Base-by-base conservation (phyloP, 768 basidiomycete genomes). In the Sarcomyxa edulis region DNA sequence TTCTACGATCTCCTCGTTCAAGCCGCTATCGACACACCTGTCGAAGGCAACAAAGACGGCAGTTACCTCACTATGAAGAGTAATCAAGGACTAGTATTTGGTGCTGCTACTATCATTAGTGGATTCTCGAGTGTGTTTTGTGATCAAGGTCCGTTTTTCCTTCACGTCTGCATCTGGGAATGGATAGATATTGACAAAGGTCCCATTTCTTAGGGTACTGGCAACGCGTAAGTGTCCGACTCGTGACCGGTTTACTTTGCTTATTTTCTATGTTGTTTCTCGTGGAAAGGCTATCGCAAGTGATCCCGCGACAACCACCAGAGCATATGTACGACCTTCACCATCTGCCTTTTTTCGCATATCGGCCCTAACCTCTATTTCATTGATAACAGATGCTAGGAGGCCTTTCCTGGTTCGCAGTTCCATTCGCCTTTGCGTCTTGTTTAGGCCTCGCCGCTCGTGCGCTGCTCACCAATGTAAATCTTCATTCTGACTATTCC, bases 61-160 rank as follows among this genome's bases (percentile, higher is more conserved):
- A 72, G 70, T 36, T 78, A 77, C 46, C 42, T 76, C 23, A 78
- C 77, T 0, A 71, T 79, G 69, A 73, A 73, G 45, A 74, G 72
- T 11, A 63, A 68, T 29, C 61, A 66, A 40, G 68, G 62, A 5
- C 50, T 71, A 15, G 61, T 69, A 9, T 68, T 69, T 30, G 68
- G 66, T 37, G 60, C 61, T 14, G 57, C 61, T 5, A 55, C 54
- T 2, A 55, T 69, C 19, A 39, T 60, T 15, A 62, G 64, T 36
- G 68, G 72, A 5, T 71, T 72, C 41, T 53, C 70, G 0, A 69
- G 72, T 1, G 61, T 74, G 1, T 72, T 73, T 40, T 72, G 69
- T 43, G 72, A 73, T 44, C 72, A 72, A 60, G 71, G 66, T 68
- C 32, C 36, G 51, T n/a, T 6, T 8, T 20, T 11, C 18, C 23